Conservation (phyloP, 1,284 basidiomycete species). For the Boletus sp. region DNA sequence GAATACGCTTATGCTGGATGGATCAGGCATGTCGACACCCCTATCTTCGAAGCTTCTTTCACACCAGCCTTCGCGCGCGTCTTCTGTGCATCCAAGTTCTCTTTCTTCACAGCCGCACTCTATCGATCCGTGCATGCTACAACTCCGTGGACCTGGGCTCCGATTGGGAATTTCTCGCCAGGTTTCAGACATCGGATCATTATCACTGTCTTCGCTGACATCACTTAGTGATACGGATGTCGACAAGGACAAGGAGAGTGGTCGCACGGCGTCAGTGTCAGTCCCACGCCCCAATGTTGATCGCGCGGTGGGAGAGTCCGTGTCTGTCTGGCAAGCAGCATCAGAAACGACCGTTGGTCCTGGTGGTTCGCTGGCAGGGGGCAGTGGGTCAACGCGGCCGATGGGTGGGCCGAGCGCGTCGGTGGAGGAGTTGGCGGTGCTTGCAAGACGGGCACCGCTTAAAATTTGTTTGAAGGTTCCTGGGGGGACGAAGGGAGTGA, state of each 20-base stretch:
- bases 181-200: not conserved
- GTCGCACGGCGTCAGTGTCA: no score
- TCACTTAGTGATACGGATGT: slow-evolving; percentile 16
- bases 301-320: not conserved
- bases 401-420: slow-evolving; percentile 32
- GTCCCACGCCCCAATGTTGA: no score
- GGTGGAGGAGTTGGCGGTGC: slow-evolving; percentile 20
- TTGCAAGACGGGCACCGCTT: slow-evolving; percentile 23
- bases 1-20: slow-evolving; percentile 17
- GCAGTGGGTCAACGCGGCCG: not conserved
- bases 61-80: slow-evolving; percentile 1
- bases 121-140: slow-evolving; percentile 21
- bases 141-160: not conserved
- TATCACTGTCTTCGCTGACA: slow-evolving; percentile 32
- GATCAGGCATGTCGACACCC: slow-evolving; percentile 24
- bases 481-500: slow-evolving; percentile 11
- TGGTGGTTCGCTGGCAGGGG: not conserved
- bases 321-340: not conserved
- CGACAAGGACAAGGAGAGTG: not conserved
- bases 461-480: slow-evolving; percentile 17
- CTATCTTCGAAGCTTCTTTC: slow-evolving; percentile 4
- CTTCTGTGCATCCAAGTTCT: slow-evolving; percentile 1
- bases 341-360: not conserved
- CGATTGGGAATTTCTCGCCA: not conserved
- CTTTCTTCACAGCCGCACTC: not conserved